These are phyloP conservation scores for Metschnikowia proteae DNA, from an alignment of 805 yeast species.

Conservation along the genomic window DNA sequence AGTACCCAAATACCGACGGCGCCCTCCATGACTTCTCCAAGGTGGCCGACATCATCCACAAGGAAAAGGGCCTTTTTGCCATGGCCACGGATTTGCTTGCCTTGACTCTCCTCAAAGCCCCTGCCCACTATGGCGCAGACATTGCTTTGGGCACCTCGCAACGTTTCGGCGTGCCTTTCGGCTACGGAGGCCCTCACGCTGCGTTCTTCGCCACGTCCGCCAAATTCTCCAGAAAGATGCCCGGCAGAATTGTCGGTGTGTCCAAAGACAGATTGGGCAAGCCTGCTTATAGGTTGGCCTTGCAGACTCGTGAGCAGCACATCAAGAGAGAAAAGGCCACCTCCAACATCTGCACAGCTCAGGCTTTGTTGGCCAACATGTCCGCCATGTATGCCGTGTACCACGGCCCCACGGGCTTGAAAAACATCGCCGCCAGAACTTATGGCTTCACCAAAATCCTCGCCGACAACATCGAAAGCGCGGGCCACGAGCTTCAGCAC, in stretches of 20 bases:
- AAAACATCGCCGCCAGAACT: constrained; percentile 71
- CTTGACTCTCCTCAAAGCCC: constrained; percentile 78
- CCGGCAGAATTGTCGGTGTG: constrained; percentile 93
- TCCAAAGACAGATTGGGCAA: constrained; percentile 89
- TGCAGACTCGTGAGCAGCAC: constrained; percentile 98
- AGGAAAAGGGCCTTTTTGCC: constrained; percentile 67
- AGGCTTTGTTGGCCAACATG: constrained; percentile 92
- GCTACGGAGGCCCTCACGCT: constrained; percentile 98
- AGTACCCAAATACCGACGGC: constrained; percentile 91
- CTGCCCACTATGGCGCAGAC: constrained; percentile 84
- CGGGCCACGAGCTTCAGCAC: constrained; percentile 50
- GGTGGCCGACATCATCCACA: constrained; percentile 64
- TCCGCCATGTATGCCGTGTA: constrained; percentile 94
- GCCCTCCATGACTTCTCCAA: constrained; percentile 43
- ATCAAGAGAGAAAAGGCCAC: constrained; percentile 97
- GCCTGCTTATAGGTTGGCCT: constrained; percentile 84
- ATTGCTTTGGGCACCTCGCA: constrained; percentile 90
- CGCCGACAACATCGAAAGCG: constrained; percentile 50
- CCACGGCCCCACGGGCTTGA: constrained; percentile 89
- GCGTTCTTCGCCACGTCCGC: constrained; percentile 91
- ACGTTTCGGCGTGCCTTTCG: constrained; percentile 96
- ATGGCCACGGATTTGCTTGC: constrained; percentile 94
- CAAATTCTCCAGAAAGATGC: constrained; percentile 83
- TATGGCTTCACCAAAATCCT: constrained; percentile 69
- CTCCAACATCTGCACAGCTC: constrained; percentile 96